Conservation (phyloP, 1,284 basidiomycete species). For the Puccinia brachypodii region DNA sequence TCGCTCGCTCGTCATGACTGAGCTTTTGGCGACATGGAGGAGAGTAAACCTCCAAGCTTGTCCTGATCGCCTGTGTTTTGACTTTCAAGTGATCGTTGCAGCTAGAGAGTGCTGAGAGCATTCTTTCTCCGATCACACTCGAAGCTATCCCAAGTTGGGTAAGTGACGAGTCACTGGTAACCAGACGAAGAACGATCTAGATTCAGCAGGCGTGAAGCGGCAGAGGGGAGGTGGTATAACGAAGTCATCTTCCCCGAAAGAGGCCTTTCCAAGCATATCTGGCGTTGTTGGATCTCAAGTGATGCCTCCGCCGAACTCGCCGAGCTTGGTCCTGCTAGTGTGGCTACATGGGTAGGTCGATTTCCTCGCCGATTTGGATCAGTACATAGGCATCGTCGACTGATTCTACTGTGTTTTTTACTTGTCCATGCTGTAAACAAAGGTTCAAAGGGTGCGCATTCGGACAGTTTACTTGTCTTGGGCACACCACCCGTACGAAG, state of each 20-base stretch:
- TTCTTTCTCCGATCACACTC: not conserved
- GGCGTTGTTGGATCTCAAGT: not conserved
- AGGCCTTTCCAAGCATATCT: not conserved
- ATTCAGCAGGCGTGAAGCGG: too few relatives aligned
- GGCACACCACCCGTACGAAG: not conserved
- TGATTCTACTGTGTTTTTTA: not conserved
- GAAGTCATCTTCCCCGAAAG: too few relatives aligned
- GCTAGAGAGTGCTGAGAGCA: not conserved
- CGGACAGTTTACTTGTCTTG: not conserved
- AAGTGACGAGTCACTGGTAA: not conserved
- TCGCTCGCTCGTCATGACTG: not conserved
- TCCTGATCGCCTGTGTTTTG: not conserved
- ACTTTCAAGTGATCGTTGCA: not conserved
- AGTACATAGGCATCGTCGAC: not conserved
- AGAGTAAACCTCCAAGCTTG: not conserved
- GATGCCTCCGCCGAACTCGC: not conserved
- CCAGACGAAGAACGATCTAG: too few relatives aligned
- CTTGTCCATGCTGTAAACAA: too few relatives aligned
- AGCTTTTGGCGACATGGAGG: not conserved
- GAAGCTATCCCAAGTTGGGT: not conserved
- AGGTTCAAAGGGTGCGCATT: constrained; percentile 6
- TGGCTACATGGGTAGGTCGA: not conserved
- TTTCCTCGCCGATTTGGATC: not conserved
- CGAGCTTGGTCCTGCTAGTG: not conserved
- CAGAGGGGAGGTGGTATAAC: too few relatives aligned